Base-by-base conservation (phyloP, 306 rosid species). In the Lagenaria siceraria region DNA sequence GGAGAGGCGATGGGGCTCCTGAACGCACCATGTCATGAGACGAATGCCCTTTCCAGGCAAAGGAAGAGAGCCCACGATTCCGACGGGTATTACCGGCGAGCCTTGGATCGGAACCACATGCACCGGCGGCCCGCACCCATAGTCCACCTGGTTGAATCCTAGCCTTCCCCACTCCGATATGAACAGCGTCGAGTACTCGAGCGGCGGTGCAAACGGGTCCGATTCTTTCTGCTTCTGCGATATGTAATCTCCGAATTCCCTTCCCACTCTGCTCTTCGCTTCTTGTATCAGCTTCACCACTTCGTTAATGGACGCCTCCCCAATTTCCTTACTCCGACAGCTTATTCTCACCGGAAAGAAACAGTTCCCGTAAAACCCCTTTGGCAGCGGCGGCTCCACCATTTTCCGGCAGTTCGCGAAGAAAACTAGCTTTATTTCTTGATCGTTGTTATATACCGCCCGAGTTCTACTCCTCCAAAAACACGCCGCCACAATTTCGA, bases 351-450 rank as follows among this genome's bases (percentile, higher is more conserved):
- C 90, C 0, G 96, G 98, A 81, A 93, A 93, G 90, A 93, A 89
- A 38, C 98, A 90, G 59, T 93, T 93, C 0, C 96, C 98, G 21
- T 93, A 93, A 88, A 93, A 93, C 24, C 96, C 98, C 7, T 81
- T 14, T 4, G 98, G 90, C 46, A 90, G 78, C 1, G 95, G 89
- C 64, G 96, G 96, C 69, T 90, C 71, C 85, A 86, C 12, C 1
- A 90, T 78, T 1, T 84, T 83, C 3, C 98, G 91, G n/a, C 96
- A 87, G 74, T 90, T 93, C 3, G 96, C 96, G 18, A 90, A 88
- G 88, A 93, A 89, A 3, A 89, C 90, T 0, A 90, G 80, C 77
- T 80, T 85, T 21, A 89, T 38, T 55, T 79, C 61, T 51, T 19
- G 24, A 8, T 3, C 83, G 0, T 63, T 49, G 2, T 81, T 68